phyloP scores from a whole-genome alignment of 495 filamentous ascomycete species.

The Glarea lozoyensis region DNA sequence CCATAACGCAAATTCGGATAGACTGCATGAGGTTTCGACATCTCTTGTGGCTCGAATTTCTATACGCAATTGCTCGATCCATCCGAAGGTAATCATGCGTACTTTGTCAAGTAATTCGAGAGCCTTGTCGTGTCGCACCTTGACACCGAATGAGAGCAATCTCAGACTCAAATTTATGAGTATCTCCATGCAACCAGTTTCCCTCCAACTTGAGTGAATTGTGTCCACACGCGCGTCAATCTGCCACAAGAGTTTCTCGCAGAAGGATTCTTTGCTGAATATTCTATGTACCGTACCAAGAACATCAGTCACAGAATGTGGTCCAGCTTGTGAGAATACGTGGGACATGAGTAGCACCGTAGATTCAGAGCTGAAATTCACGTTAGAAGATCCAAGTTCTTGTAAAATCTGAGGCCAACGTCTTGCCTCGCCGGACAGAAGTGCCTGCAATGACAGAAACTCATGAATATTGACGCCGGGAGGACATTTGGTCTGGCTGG shows the following conservation, averaged over 20 bases:
- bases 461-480: slow-evolving; percentile 35
- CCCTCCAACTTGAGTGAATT: slow-evolving; percentile 39
- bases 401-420: slow-evolving; percentile 40
- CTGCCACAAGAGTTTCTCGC: slow-evolving; percentile 30
- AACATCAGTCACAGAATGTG: slow-evolving; percentile 19
- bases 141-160: slow-evolving; percentile 9
- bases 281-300: slow-evolving; percentile 33
- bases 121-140: too few species aligned
- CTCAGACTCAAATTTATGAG: slow-evolving; percentile 34
- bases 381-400: slow-evolving; percentile 42
- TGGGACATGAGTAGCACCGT: slow-evolving; percentile 31
- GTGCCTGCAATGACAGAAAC: slow-evolving; percentile 39
- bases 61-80: slow-evolving; percentile 34
- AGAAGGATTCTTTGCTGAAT: slow-evolving; percentile 38
- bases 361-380: slow-evolving; percentile 43
- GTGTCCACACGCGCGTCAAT: slow-evolving; percentile 29
- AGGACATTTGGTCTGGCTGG: slow-evolving; percentile 41
- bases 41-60: slow-evolving; percentile 35
- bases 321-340: slow-evolving; percentile 40
- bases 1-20: slow-evolving; percentile 33
- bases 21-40: slow-evolving; percentile 21
- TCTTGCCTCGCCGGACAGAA: slow-evolving; percentile 32
- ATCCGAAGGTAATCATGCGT: slow-evolving; percentile 22
- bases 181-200: slow-evolving; percentile 37
- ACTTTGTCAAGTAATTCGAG: slow-evolving; percentile 21